Conservation (phyloP, 805 yeast species). For the Metschnikowia baotianmanensis region DNA sequence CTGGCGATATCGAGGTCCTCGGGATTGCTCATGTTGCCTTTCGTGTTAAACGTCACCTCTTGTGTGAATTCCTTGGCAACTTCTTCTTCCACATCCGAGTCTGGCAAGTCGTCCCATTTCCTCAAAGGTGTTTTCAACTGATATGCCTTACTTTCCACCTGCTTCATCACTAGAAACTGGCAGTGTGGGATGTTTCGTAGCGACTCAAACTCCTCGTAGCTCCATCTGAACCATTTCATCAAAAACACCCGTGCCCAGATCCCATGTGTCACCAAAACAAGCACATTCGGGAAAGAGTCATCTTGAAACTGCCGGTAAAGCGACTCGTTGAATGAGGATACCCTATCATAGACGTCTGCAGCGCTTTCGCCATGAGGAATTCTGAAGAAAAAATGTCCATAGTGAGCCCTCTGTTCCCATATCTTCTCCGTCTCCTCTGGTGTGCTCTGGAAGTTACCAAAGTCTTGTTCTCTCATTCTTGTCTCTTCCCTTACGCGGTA, state of each 20-base stretch:
- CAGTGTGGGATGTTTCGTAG: slow-evolving; percentile 84
- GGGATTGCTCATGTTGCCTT: slow-evolving; percentile 29
- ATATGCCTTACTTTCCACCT: slow-evolving; percentile 50
- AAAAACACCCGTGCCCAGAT: slow-evolving; percentile 90
- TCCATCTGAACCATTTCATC: slow-evolving; percentile 95
- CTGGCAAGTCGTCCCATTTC: slow-evolving; percentile 68
- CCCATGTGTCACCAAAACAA: slow-evolving; percentile 88
- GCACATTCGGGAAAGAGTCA: slow-evolving; percentile 71
- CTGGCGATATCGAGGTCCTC: slow-evolving; percentile 39
- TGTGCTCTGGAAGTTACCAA: slow-evolving; percentile 86
- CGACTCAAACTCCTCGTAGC: slow-evolving; percentile 83
- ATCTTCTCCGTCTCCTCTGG: slow-evolving; percentile 74
- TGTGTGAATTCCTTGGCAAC: slow-evolving; percentile 35
- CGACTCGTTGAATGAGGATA: slow-evolving; percentile 87
- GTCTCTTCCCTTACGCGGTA: slow-evolving; percentile 81
- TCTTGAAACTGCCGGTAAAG: slow-evolving; percentile 74
- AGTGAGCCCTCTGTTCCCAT: slow-evolving; percentile 81
- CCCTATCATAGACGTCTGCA: slow-evolving; percentile 91
- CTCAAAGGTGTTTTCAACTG: slow-evolving; percentile 56
- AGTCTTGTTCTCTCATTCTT: slow-evolving; percentile 90
- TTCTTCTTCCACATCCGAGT: slow-evolving; percentile 37
- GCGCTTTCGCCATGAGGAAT: slow-evolving; percentile 95
- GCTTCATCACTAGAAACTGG: slow-evolving; percentile 75
- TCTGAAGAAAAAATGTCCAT: slow-evolving; percentile 78
- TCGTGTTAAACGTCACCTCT: slow-evolving; percentile 38